phyloP scores from a whole-genome alignment of 176 grass and related monocot genomes.

The Triticum dicoccoides region DNA sequence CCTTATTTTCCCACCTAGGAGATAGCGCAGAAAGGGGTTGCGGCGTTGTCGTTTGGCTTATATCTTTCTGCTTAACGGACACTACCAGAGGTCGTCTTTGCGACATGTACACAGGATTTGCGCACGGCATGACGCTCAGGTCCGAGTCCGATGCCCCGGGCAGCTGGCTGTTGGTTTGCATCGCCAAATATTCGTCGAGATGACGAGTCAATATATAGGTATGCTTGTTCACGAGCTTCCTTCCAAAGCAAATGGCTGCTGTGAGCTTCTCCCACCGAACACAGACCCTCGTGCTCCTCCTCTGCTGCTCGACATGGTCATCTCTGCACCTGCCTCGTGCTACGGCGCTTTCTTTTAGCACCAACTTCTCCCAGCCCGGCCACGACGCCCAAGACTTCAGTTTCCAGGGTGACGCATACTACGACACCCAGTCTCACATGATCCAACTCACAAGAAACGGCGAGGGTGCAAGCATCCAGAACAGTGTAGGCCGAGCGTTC shows the following conservation, averaged over 20 bases:
- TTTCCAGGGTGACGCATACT: not conserved
- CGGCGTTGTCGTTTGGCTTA: no score
- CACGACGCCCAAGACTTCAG: not conserved
- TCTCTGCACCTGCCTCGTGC: not conserved
- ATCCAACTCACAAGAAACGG: not conserved
- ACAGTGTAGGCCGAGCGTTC: constrained; percentile 7
- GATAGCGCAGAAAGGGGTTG: no score
- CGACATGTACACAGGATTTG: no score
- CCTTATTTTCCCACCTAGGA: no score
- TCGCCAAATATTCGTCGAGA: no score
- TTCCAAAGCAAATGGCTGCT: not conserved
- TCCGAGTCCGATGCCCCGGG: no score
- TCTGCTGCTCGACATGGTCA: not conserved
- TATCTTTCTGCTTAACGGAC: no score
- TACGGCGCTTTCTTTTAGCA: not conserved
- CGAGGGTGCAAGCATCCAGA: rapidly evolving
- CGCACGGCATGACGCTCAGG: no score
- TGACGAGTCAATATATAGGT: no score
- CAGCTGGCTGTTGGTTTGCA: no score
- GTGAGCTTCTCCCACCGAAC: not conserved
- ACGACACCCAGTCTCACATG: not conserved
- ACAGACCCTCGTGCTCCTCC: not conserved
- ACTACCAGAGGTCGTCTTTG: no score
- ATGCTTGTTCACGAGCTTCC: no score
- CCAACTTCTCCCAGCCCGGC: not conserved